phyloP scores from a whole-genome alignment of 164 flowering plant species.

The Vitis vinifera region DNA sequence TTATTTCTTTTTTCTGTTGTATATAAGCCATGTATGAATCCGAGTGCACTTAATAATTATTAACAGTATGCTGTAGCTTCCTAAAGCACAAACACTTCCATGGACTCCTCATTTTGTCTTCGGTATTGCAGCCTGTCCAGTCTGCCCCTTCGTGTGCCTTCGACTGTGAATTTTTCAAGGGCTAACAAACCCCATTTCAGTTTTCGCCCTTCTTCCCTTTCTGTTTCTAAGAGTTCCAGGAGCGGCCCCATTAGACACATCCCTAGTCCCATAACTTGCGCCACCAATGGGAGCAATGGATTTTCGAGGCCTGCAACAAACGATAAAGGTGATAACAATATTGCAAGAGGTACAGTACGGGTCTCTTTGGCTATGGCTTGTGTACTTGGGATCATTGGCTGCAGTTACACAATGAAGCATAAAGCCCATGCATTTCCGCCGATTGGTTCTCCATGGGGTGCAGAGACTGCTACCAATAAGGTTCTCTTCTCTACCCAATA shows the following conservation, averaged over 20 bases:
- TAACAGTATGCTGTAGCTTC: no score
- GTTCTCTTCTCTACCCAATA: no score
- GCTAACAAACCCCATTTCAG: neutral
- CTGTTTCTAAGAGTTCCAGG: neutral
- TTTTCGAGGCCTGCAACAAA: neutral
- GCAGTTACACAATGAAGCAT: no score
- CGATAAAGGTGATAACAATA: neutral
- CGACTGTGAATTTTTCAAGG: neutral
- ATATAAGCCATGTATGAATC: no score
- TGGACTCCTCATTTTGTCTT: slow-evolving; percentile 4
- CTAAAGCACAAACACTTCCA: neutral
- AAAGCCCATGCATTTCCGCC: no score
- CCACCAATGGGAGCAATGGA: neutral
- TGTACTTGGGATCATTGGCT: no score
- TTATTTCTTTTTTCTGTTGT: no score
- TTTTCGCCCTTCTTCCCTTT: neutral
- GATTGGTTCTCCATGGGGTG: no score
- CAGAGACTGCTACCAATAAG: no score
- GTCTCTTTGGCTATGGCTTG: neutral
- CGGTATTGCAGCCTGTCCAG: neutral
- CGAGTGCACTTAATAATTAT: no score
- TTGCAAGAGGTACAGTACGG: neutral
- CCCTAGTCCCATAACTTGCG: neutral
- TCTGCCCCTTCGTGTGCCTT: neutral
- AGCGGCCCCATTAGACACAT: neutral